Base-by-base conservation (phyloP, 2,329 filamentous ascomycete species). In the Fusarium denticulatum region DNA sequence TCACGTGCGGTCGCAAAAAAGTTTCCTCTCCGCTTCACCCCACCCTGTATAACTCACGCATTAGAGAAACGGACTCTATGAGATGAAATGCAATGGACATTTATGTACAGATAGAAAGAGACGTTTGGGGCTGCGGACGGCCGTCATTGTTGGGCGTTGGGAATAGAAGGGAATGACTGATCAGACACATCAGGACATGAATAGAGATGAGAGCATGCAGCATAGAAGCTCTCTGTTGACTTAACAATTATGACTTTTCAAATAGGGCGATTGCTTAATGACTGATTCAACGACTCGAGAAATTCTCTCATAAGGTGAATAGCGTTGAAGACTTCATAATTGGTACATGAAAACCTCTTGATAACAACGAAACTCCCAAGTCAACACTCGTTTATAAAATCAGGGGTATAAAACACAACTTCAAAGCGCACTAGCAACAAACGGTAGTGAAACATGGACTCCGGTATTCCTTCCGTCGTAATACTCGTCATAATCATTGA, bases 81-180 rank as follows among this genome's bases (percentile, higher is more conserved):
- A 70, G 53, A 70, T 43, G 73, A 70, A 66, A 60, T 69, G 64
- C 64, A 67, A 75, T 76, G 73, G 72, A 47, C 64, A 79, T 77
- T 64, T 75, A 73, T 79, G 73, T 78, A 79, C 73, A 76, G 67
- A 75, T 76, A 77, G 71, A 74, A 71, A 61, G 60, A 69, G 68
- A 71, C 46, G 47, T 52, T 72, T 69, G 70, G 32, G 72, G 67
- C 71, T 71, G 57, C 58, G 60, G 53, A 68, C 59, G 69, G 69
- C 64, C 62, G 64, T 76, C 74, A 71, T 79, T 78, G 68, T 72
- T 75, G 71, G 79, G 79, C 79, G 79, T 80, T 80, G 73, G 77
- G 76, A 75, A 77, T 77, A 79, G 69, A 77, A 71, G 73, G 75
- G 69, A 74, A 61, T 64, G 69, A 60, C 68, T 66, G 69, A 62